Percentiles rank a stretch among this genome's conserved stretches.
Evolutionary conservation across 768 basidiomycete species (phyloP).

Genomic region (Inosperma sp.): DNA sequence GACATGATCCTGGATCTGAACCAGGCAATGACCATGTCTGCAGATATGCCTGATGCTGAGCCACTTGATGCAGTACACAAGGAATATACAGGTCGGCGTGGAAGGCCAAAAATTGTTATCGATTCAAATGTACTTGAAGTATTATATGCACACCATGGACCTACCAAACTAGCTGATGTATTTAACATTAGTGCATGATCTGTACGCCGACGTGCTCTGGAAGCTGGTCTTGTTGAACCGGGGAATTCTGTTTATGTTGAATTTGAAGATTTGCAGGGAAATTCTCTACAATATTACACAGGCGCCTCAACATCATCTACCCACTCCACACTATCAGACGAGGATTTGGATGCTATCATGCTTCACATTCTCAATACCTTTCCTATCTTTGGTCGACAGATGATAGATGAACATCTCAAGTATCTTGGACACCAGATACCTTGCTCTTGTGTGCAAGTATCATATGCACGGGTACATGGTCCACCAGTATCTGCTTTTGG

Average conservation of each 20-base stretch:
- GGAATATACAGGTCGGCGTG: slow-evolving; percentile 8
- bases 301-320: slow-evolving; percentile 10
- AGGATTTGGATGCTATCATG: slow-evolving; percentile 24
- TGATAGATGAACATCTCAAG: slow-evolving; percentile 26
- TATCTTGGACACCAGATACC: slow-evolving; percentile 21
- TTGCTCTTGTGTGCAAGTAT: slow-evolving; percentile 18
- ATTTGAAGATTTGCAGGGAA: slow-evolving; percentile 13
- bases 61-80: background rate
- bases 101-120: slow-evolving; percentile 26
- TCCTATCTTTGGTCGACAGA: slow-evolving; percentile 21
- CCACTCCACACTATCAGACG: slow-evolving; percentile 19
- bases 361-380: slow-evolving; percentile 20
- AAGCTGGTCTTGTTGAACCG: slow-evolving; percentile 18
- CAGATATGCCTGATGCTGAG: background rate
- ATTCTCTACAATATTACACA: slow-evolving; percentile 5
- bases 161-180: slow-evolving; percentile 8
- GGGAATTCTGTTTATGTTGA: slow-evolving; percentile 17
- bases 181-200: slow-evolving; percentile 10
- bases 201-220: slow-evolving; percentile 20
- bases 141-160: slow-evolving; percentile 14
- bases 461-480: slow-evolving; percentile 23
- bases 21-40: background rate
- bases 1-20: background rate
- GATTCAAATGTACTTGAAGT: slow-evolving; percentile 22
- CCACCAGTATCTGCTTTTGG: slow-evolving; percentile 21